phyloP scores from a whole-genome alignment of 2,329 filamentous ascomycete genomes.

The Fusarium gaditjirri region DNA sequence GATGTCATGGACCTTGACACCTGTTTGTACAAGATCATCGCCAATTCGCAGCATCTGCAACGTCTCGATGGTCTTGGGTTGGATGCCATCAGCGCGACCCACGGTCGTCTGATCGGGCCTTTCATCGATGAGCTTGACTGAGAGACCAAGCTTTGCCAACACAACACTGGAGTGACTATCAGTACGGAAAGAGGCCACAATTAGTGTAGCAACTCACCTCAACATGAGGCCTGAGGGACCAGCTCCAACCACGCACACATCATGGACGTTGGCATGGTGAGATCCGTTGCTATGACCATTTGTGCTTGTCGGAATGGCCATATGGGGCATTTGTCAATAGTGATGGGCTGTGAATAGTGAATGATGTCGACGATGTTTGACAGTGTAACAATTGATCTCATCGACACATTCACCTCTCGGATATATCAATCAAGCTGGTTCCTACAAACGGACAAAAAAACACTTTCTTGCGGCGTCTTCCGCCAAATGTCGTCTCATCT shows the following conservation, averaged over 20 bases:
- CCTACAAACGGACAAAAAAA: background rate
- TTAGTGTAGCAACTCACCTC: constrained; percentile 39
- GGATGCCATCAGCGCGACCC: constrained; percentile 76
- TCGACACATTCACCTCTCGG: background rate
- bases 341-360: background rate
- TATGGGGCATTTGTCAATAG: background rate
- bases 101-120: constrained; percentile 73
- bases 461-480: background rate
- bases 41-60: constrained; percentile 76
- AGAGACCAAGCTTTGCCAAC: constrained; percentile 73
- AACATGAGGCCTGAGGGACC: constrained; percentile 67
- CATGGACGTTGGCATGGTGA: constrained; percentile 41
- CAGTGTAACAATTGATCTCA: background rate
- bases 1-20: constrained; percentile 79
- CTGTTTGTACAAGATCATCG: constrained; percentile 71
- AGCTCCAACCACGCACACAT: constrained; percentile 64
- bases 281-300: background rate
- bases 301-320: background rate
- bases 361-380: background rate
- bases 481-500: background rate
- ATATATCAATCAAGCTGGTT: background rate
- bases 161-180: constrained; percentile 45
- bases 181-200: background rate
- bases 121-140: constrained; percentile 73
- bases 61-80: constrained; percentile 83